These are phyloP conservation scores for Solanum arcanum DNA, from an alignment of 257 asterid species.

Conservation along the genomic window DNA sequence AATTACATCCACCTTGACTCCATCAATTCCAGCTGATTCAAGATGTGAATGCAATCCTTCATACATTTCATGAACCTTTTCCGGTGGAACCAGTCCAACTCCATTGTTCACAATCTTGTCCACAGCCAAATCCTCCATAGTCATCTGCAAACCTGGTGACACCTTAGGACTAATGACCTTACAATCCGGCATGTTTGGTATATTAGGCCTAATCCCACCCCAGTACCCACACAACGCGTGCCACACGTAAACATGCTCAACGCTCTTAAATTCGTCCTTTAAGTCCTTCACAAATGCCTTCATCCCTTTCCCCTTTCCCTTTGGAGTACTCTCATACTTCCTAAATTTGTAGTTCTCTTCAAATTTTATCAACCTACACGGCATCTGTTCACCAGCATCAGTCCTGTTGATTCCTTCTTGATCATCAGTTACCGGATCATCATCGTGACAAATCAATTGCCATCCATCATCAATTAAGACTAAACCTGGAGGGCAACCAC, in stretches of 20 bases:
- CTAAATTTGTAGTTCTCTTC: slow-evolving; percentile 2
- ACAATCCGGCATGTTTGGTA: slow-evolving; percentile 33
- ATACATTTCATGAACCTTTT: slow-evolving; percentile 35
- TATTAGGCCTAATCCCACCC: slow-evolving; percentile 55
- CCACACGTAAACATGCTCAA: slow-evolving; percentile 56
- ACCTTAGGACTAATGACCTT: slow-evolving; percentile 41
- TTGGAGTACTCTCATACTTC: slow-evolving; percentile 1
- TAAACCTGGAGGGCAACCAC: slow-evolving; percentile 31
- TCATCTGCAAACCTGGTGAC: slow-evolving; percentile 44
- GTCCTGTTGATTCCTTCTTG: slow-evolving; percentile 27
- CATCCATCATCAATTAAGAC: slow-evolving; percentile 75
- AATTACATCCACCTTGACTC: slow-evolving; percentile 62
- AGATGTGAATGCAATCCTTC: slow-evolving; percentile 59
- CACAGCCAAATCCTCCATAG: slow-evolving; percentile 41
- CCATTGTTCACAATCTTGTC: slow-evolving; percentile 61
- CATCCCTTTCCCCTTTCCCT: background rate
- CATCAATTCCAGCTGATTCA: slow-evolving; percentile 49
- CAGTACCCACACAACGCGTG: slow-evolving; percentile 76
- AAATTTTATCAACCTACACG: slow-evolving; percentile 9
- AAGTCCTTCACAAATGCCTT: background rate
- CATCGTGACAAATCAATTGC: slow-evolving; percentile 36
- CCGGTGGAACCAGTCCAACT: slow-evolving; percentile 49
- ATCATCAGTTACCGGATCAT: slow-evolving; percentile 33
- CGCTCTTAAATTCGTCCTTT: background rate
- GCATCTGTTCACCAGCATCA: slow-evolving; percentile 34